A percentile compares a stretch with the other conserved stretches of the same genome.
phyloP scores from a whole-genome alignment of 2,329 filamentous ascomycete species.

The Scytalidium lignicola region DNA sequence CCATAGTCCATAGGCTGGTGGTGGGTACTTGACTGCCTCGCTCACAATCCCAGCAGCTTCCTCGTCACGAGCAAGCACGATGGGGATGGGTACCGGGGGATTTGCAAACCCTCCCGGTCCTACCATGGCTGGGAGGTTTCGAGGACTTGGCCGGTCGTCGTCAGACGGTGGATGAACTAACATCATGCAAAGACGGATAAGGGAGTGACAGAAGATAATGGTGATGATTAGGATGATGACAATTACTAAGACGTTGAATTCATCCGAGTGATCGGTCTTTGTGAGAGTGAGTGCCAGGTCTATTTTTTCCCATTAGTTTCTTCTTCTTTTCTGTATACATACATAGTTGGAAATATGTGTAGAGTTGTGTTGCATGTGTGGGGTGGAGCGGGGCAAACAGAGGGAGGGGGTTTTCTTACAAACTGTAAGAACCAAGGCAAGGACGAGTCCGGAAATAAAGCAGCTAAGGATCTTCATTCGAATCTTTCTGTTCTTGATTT shows the following conservation, averaged over 20 bases:
- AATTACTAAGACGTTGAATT: conserved; percentile 76
- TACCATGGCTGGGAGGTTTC: conserved; percentile 40
- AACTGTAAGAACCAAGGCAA: conserved; percentile 28
- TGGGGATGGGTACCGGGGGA: conserved; percentile 68
- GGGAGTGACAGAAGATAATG: conserved; percentile 74
- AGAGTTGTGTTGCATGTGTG: too few species aligned
- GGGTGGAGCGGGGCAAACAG: too few species aligned
- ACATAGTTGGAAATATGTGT: too few species aligned
- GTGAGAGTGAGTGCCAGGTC: conserved; percentile 70
- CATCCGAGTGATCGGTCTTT: conserved; percentile 55
- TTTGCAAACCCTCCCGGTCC: conserved; percentile 62
- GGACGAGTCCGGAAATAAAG: conserved; percentile 52
- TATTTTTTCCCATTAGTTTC: conserved; percentile 29
- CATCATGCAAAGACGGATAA: conserved; percentile 69
- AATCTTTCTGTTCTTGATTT: conserved; percentile 47
- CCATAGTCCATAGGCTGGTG: conserved; percentile 84
- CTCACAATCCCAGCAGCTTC: conserved; percentile 56
- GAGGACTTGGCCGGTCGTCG: conserved; percentile 27
- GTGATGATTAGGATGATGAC: conserved; percentile 69
- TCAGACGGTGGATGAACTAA: conserved; percentile 37
- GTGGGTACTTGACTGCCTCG: conserved; percentile 53
- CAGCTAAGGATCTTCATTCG: conserved; percentile 54
- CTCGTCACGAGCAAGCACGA: conserved; percentile 70
- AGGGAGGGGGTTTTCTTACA: conserved; percentile 49
- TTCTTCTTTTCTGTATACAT: too few species aligned